Base-by-base conservation (phyloP, 495 filamentous ascomycete species). In the Aspergillus bertholletiae region DNA sequence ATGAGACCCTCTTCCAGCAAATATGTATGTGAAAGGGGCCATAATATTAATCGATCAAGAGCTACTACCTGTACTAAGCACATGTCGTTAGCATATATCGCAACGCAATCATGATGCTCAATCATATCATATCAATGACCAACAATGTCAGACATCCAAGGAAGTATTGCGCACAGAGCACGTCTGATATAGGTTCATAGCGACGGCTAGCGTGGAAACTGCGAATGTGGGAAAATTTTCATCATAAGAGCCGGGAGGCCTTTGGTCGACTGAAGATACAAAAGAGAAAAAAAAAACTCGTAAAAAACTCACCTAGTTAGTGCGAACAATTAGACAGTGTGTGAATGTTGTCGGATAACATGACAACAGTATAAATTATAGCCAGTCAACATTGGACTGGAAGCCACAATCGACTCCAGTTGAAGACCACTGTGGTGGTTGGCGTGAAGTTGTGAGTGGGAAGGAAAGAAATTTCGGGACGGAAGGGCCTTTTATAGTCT, bases 141-240 rank as follows among this genome's bases (percentile, higher is more conserved):
- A 49, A 54, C 59, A 63, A 54, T 67, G 64, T 78, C 75, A 78
- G 73, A 78, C 75, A 78, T 78, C 75, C 75, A 78, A 78, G 75
- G 74, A 78, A 78, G 75, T 64, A 62, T 64, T 65, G 65, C 75
- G 74, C 74, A 64, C 75, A 78, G 51, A 52, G 68, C 65, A 62
- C 68, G 69, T 71, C 74, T 72, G 56, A 65, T 52, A 60, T 74
- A 64, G 74, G 74, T 78, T 77, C 74, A 70, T 54, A 62, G 58
- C 73, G 72, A 75, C 69, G 73, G 60, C 75, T 77, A 73, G 74
- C 74, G 75, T 78, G 73, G 70, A 78, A 78, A 76, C 75, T 78
- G 75, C 75, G 75, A 78, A 78, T 77, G 73, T 74, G 75, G 67
- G 75, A 70, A 63, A 46, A 26, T 72, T 78, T 76, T 78, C 74